Evolutionary conservation across 805 yeast species (phyloP).

Genomic region (Hanseniaspora mollemarum): DNA sequence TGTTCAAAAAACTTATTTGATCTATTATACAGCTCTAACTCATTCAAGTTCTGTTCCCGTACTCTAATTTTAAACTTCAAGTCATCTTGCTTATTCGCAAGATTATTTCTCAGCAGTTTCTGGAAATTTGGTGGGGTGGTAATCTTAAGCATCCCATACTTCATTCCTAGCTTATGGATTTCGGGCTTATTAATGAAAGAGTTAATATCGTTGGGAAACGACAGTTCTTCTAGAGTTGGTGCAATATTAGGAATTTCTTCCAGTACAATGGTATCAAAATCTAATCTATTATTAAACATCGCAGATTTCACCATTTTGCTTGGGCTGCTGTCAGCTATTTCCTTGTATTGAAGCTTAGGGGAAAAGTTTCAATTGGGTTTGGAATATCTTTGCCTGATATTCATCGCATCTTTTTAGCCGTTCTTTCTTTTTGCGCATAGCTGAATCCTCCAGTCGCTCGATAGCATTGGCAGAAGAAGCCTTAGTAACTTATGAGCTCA

Average conservation of each 20-base stretch:
- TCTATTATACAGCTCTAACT: conserved; percentile 51
- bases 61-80: conserved; percentile 52
- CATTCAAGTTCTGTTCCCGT: conserved; percentile 54
- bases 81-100: conserved; percentile 32
- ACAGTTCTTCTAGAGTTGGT: conserved; percentile 46
- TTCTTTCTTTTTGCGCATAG: no score
- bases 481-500: no score
- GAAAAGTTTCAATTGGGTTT: no score
- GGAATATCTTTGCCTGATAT: no score
- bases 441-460: no score
- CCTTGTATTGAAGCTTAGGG: no score
- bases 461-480: no score
- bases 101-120: background rate
- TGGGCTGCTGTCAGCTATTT: no score
- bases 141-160: conserved; percentile 66
- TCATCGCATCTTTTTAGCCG: no score
- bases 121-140: conserved; percentile 44
- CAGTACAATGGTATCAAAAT: conserved; percentile 12
- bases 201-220: conserved; percentile 44
- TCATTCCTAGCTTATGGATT: conserved; percentile 36
- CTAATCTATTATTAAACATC: background rate
- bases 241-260: conserved; percentile 41
- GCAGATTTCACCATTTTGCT: no score
- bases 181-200: conserved; percentile 43
- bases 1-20: conserved; percentile 50